phyloP scores from a whole-genome alignment of 176 grass and related monocot genomes.

The Raddia guianensis region DNA sequence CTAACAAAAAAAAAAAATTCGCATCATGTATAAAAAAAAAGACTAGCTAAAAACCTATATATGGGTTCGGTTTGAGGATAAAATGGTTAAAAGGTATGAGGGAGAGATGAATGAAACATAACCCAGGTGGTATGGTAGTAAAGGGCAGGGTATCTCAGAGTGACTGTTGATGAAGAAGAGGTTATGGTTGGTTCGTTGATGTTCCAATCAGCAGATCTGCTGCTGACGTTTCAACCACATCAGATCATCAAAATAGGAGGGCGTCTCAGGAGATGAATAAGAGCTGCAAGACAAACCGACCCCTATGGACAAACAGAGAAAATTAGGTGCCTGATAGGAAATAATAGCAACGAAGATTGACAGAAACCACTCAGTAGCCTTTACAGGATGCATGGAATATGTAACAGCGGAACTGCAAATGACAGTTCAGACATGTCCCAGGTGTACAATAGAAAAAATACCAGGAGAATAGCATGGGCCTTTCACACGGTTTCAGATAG shows the following conservation, averaged over 20 bases:
- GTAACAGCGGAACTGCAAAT: slow-evolving; percentile 14
- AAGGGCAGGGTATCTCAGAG: background rate
- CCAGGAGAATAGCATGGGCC: background rate
- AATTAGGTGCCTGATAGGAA: slow-evolving; percentile 20
- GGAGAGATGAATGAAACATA: background rate
- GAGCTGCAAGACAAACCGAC: background rate
- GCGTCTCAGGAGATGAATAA: background rate
- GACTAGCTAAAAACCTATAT: background rate
- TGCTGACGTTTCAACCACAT: background rate
- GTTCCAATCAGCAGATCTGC: background rate
- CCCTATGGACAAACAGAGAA: slow-evolving; percentile 3
- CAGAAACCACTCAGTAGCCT: slow-evolving; percentile 7
- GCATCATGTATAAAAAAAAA: background rate
- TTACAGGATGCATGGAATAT: background rate
- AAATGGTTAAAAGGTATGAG: background rate
- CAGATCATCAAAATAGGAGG: background rate
- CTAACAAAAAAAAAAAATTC: background rate
- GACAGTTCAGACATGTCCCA: slow-evolving; percentile 6
- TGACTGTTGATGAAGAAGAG: slow-evolving; percentile 8
- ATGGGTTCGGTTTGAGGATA: background rate
- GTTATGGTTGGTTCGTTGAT: background rate
- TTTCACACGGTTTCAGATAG: background rate
- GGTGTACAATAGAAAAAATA: slow-evolving; percentile 13
- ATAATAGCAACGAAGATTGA: slow-evolving; percentile 9
- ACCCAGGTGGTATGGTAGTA: background rate